Base-by-base conservation (phyloP, 768 basidiomycete species). In the Sistotremastrum niveocremeum region DNA sequence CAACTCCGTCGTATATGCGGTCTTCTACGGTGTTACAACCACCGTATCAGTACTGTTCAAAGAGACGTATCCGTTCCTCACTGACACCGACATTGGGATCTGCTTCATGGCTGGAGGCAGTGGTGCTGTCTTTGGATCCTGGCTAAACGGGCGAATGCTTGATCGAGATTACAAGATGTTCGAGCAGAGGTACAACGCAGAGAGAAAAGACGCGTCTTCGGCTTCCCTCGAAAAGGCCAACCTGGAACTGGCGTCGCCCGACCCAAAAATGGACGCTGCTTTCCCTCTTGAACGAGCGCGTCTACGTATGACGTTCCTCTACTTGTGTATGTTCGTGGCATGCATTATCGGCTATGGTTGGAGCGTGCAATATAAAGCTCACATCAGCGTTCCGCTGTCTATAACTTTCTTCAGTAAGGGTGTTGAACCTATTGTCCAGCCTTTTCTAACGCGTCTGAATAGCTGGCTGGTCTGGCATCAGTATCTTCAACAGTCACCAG, bases 61-160 rank as follows among this genome's bases (percentile, higher is more conserved):
- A 42, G 50, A 60, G 1, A 63, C 69, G 1, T 88, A 90, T 51
- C 70, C 77, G 0, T 69, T 62, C 49, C 65, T 86, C 12, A 71
- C 60, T 46, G 73, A 84, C 49, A 76, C 77, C 3, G 69, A 74
- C 28, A 69, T 84, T 33, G 88, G 88, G 3, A 61, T 91, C 4
- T 88, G 83, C 58, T 91, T 80, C 64, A 63, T 90, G 45, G 74
- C 78, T 1, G 72, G 81, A 43, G 89, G 86, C 2, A 71, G 75
- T 10, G 90, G 88, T 0, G 77, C 79, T 62, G 60, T 76, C 6
- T 42, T 80, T 10, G 80, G 85, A 7, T 71, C 76, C 12, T 56
- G 67, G n/a, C 28, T 68, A 1, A 76, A 67, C 28, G 87, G 88
- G 3, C 72, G 65, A 46, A 54, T 84, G 8, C 58, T 88, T 6